These are phyloP conservation scores for Gossypium arboreum DNA, from an alignment of 345 rosid species.

Conservation along the genomic window DNA sequence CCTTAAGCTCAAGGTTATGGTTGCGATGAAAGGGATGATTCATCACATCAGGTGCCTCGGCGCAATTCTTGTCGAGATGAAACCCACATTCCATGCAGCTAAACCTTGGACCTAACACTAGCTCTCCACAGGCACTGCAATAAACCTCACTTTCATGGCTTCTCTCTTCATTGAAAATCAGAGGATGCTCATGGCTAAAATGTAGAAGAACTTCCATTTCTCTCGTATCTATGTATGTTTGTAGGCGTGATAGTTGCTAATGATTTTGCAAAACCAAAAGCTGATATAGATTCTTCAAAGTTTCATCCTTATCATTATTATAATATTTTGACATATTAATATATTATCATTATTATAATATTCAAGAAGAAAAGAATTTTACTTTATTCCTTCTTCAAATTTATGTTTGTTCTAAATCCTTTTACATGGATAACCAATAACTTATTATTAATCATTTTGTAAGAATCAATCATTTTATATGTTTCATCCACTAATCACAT, in stretches of 20 bases:
- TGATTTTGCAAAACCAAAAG: neutral
- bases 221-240: neutral
- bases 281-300: too few relatives aligned
- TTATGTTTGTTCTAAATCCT: too few relatives aligned
- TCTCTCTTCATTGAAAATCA: neutral
- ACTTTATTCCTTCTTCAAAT: too few relatives aligned
- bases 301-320: too few relatives aligned
- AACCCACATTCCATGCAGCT: neutral
- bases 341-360: too few relatives aligned
- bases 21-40: neutral
- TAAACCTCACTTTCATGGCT: neutral
- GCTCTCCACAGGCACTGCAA: neutral
- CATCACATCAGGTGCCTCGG: neutral
- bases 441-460: too few relatives aligned
- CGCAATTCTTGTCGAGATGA: neutral
- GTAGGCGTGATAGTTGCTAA: neutral
- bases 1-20: neutral
- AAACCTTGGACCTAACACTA: neutral
- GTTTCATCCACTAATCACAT: too few relatives aligned
- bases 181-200: conserved; percentile 1
- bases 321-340: too few relatives aligned
- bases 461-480: too few relatives aligned
- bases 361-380: too few relatives aligned
- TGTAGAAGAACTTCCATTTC: neutral
- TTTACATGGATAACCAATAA: too few relatives aligned